phyloP scores from a whole-genome alignment of 164 flowering plant genomes.

The Paratinospora sagittata region DNA sequence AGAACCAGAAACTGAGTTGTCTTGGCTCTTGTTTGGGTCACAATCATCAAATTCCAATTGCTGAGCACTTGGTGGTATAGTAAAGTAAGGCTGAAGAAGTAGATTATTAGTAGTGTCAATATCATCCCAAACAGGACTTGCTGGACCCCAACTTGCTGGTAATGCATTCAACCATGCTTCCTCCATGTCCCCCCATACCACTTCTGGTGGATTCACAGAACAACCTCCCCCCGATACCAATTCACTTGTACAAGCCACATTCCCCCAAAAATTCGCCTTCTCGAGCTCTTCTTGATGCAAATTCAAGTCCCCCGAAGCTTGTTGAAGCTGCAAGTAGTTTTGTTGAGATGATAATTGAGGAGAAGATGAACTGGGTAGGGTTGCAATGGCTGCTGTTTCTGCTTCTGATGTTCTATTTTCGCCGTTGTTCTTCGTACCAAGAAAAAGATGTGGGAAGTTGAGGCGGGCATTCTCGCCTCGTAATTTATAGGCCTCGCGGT shows the following conservation, averaged over 20 bases:
- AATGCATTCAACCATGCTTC: conserved; percentile 76
- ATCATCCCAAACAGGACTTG: conserved; percentile 68
- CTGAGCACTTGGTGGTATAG: conserved; percentile 18
- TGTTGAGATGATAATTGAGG: conserved; percentile 71
- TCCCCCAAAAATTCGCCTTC: too few relatives aligned
- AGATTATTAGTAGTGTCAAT: conserved; percentile 5
- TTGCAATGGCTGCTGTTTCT: conserved; percentile 21
- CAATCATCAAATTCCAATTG: conserved; percentile 22
- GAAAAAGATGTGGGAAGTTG: conserved; percentile 77
- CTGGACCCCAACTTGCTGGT: conserved; percentile 77
- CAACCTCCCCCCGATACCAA: not conserved
- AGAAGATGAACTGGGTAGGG: not conserved
- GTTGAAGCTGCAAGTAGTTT: conserved; percentile 4
- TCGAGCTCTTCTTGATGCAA: too few relatives aligned
- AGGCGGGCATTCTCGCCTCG: conserved; percentile 86
- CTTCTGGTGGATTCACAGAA: not conserved
- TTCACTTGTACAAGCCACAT: too few relatives aligned
- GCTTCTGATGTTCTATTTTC: too few relatives aligned
- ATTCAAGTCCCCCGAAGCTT: conserved; percentile 13
- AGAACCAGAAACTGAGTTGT: conserved; percentile 12
- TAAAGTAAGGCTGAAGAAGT: conserved; percentile 34
- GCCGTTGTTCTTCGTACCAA: too few relatives aligned
- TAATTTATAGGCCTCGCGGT: conserved; percentile 78
- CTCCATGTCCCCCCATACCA: conserved; percentile 69
- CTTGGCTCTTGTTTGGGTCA: conserved; percentile 23